Conservation (phyloP, 305 asterid genomes). For the Caryopteris hybrid region DNA sequence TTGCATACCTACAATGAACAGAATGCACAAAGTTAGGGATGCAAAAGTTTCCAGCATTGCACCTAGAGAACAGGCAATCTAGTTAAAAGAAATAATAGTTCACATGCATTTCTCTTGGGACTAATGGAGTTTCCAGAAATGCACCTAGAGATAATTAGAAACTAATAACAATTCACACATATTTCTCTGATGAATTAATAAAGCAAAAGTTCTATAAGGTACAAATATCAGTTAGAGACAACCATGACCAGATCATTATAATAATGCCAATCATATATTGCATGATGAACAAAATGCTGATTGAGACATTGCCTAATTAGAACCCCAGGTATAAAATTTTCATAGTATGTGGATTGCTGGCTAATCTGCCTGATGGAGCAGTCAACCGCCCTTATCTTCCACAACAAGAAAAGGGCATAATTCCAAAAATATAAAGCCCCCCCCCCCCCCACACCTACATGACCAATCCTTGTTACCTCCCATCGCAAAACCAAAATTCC, state of each 20-base stretch:
- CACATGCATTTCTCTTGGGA: too few relatives aligned
- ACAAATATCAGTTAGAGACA: slow-evolving; percentile 10
- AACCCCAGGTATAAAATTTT: not conserved
- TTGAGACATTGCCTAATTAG: slow-evolving; percentile 7
- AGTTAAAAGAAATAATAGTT: not conserved
- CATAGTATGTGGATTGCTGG: not conserved
- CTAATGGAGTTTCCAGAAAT: not conserved
- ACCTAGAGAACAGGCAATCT: not conserved
- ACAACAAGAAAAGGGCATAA: not conserved
- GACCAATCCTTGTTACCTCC: not conserved
- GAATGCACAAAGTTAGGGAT: slow-evolving; percentile 13
- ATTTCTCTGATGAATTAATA: slow-evolving; percentile 1
- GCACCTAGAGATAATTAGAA: not conserved
- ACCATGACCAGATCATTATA: slow-evolving; percentile 14
- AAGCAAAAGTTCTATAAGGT: slow-evolving; percentile 18
- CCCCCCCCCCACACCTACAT: not conserved
- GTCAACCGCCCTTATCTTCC: not conserved
- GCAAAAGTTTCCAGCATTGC: slow-evolving; percentile 21
- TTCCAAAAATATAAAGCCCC: not conserved
- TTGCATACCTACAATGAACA: slow-evolving; percentile 66
- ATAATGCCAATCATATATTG: slow-evolving; percentile 1
- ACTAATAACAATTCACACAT: slow-evolving; percentile 10
- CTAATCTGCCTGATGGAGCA: slow-evolving; percentile 4
- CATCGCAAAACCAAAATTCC: not conserved
- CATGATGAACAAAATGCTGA: slow-evolving; percentile 10